phyloP scores from a whole-genome alignment of 306 rosid species.

The Luffa acutangula region DNA sequence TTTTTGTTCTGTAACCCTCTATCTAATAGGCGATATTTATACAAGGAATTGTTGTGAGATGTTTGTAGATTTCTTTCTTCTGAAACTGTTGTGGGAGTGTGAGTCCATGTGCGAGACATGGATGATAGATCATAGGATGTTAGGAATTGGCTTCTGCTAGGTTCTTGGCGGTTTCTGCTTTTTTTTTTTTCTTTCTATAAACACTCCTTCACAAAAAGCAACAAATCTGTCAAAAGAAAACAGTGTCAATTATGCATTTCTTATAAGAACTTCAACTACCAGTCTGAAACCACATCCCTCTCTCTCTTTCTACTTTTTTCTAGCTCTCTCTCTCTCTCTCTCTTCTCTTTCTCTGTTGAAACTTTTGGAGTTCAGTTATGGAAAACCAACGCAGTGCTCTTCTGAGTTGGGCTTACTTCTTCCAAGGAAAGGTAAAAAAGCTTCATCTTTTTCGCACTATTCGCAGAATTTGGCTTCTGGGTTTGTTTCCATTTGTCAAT shows the following conservation, averaged over 20 bases:
- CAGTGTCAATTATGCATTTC: neutral
- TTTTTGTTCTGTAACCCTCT: neutral
- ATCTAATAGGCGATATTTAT: neutral
- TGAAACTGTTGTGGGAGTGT: neutral
- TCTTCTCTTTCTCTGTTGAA: conserved; percentile 9
- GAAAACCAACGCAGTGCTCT: conserved; percentile 40
- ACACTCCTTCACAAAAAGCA: conserved; percentile 18
- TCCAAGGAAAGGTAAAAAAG: conserved; percentile 5
- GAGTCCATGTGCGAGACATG: neutral
- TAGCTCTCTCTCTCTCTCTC: neutral
- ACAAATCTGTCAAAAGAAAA: conserved; percentile 3
- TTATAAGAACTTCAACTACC: conserved; percentile 6
- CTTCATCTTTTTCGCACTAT: neutral
- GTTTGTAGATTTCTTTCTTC: neutral
- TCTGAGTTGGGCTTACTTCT: conserved; percentile 6
- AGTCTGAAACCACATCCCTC: neutral
- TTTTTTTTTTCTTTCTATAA: conserved; percentile 35
- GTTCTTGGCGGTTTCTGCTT: conserved; percentile 37
- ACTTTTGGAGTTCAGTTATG: conserved; percentile 27
- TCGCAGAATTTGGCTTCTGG: conserved; percentile 8
- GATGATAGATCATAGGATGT: neutral
- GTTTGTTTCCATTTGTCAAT: neutral
- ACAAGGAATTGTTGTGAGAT: neutral
- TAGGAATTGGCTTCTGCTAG: conserved; percentile 21
- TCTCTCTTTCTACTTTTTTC: neutral